Evolutionary conservation across 257 asterid species (phyloP).

Genomic region (Nicotiana noctiflora): DNA sequence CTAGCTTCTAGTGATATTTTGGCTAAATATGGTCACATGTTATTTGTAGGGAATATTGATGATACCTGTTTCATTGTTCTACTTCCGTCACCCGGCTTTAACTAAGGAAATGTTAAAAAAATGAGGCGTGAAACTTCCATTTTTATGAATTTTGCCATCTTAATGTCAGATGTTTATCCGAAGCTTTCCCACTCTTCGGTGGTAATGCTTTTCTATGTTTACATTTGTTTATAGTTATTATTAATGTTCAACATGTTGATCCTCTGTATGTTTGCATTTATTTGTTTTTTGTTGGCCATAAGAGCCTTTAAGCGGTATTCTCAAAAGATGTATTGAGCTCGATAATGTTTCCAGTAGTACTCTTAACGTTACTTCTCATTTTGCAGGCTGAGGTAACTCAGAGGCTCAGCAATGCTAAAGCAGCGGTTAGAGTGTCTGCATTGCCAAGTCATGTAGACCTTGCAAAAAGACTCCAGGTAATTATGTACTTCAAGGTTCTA

Average conservation of each 20-base stretch:
- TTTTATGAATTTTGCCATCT: neutral
- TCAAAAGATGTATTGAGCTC: neutral
- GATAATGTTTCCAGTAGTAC: neutral
- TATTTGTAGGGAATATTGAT: neutral
- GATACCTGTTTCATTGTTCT: neutral
- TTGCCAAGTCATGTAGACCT: constrained; percentile 74
- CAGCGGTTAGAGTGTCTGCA: constrained; percentile 37
- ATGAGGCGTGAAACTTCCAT: neutral
- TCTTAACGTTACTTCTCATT: neutral
- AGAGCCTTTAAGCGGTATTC: neutral
- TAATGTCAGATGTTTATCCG: neutral
- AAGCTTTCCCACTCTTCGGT: neutral
- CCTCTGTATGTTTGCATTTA: neutral
- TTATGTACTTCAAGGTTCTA: neutral
- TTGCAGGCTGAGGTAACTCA: constrained; percentile 83
- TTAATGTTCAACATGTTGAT: neutral
- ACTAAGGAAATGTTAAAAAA: neutral
- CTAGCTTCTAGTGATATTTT: neutral
- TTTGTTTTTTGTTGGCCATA: neutral
- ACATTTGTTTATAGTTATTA: neutral
- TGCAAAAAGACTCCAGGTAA: constrained; percentile 74
- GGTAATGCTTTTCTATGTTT: neutral
- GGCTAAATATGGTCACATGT: neutral
- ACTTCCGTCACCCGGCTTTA: neutral
- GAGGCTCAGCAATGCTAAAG: constrained; percentile 50